Percentiles rank a stretch among this genome's conserved stretches.
phyloP scores from a whole-genome alignment of 2,329 filamentous ascomycete genomes.

The Aspergillus sp. region DNA sequence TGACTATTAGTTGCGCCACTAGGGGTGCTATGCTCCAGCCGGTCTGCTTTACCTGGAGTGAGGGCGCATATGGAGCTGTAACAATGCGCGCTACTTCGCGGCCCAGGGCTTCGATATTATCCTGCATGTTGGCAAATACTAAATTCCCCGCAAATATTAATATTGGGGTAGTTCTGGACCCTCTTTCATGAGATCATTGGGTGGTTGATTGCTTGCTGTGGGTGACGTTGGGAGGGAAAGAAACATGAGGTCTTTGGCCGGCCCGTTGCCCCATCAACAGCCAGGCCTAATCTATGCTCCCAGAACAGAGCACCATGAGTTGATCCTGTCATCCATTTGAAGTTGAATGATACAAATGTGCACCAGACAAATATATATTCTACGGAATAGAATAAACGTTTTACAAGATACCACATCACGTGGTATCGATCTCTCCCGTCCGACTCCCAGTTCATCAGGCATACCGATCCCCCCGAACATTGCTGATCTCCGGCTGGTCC shows the following conservation, averaged over 20 bases:
- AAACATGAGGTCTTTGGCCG: constrained; percentile 9
- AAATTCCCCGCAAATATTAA: background rate
- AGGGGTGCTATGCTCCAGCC: constrained; percentile 1
- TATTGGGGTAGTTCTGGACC: background rate
- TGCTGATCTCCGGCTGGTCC: too few species aligned
- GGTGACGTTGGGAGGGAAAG: constrained; percentile 1
- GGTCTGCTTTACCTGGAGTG: constrained; percentile 43
- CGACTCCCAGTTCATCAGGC: background rate
- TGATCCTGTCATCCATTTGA: background rate
- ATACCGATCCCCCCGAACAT: too few species aligned
- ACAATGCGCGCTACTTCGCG: constrained; percentile 49
- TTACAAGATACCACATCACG: background rate
- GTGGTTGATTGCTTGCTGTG: background rate
- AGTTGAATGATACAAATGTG: too few species aligned
- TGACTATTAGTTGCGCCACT: background rate
- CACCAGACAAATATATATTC: too few species aligned
- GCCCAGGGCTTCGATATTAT: constrained; percentile 26
- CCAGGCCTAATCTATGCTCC: background rate
- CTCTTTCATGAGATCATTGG: background rate
- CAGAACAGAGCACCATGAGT: too few species aligned
- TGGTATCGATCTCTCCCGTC: too few species aligned
- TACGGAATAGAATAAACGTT: too few species aligned
- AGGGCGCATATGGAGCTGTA: constrained; percentile 50
- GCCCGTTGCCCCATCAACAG: constrained; percentile 22
- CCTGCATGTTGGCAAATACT: constrained; percentile 23